Evolutionary conservation across 176 grass and related monocot genomes (phyloP).

Genomic region (Cenchrus americanus): DNA sequence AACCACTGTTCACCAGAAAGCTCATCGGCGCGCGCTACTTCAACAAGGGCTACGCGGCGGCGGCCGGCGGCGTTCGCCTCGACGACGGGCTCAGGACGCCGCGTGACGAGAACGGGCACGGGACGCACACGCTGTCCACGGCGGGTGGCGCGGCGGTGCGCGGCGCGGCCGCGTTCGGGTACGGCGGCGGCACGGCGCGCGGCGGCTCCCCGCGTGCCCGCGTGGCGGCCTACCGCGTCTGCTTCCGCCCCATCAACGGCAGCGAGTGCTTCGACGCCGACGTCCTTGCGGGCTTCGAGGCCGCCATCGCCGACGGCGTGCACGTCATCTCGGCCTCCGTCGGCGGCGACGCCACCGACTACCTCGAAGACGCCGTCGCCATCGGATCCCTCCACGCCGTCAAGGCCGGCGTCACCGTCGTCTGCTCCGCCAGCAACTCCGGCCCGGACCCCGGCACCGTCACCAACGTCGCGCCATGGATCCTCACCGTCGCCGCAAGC

Average conservation of each 20-base stretch:
- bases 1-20: conserved; percentile 46
- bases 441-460: conserved; percentile 56
- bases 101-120: conserved; percentile 66
- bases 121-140: conserved; percentile 75
- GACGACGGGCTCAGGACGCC: conserved; percentile 46
- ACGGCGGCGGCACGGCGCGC: conserved; percentile 60
- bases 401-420: conserved; percentile 59
- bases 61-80: background rate
- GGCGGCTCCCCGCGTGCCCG: conserved; percentile 68
- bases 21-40: conserved; percentile 83
- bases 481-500: conserved; percentile 69
- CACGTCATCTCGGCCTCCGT: conserved; percentile 71
- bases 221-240: conserved; percentile 74
- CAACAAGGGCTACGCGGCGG: conserved; percentile 59
- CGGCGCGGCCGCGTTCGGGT: conserved; percentile 46
- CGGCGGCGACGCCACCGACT: conserved; percentile 39
- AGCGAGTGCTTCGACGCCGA: conserved; percentile 70
- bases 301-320: conserved; percentile 73
- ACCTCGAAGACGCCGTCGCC: conserved; percentile 54
- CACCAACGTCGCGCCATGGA: conserved; percentile 64
- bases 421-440: conserved; percentile 70
- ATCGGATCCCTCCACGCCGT: conserved; percentile 74
- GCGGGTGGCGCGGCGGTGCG: conserved; percentile 56
- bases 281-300: conserved; percentile 66
- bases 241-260: conserved; percentile 57